Evolutionary conservation across 1,284 basidiomycete genomes (phyloP).

Genomic region (Gymnopus androsaceus): DNA sequence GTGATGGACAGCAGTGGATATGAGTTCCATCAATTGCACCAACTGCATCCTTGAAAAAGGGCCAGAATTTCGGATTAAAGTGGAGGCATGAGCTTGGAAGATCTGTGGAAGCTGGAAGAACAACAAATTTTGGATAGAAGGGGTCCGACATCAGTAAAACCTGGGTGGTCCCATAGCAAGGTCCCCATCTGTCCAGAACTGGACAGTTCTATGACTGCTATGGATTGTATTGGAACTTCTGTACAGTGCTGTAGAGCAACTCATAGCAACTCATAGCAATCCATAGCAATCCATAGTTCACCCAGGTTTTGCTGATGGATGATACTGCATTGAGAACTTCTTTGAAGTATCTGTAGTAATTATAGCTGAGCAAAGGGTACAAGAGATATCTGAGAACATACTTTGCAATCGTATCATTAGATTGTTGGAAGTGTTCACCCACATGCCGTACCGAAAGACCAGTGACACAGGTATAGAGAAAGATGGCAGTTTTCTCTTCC

Average conservation of each 20-base stretch:
- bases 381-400: neutral
- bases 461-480: constrained; percentile 28
- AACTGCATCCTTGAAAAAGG: neutral
- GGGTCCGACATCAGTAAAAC: too few relatives aligned
- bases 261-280: too few relatives aligned
- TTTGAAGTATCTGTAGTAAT: constrained; percentile 5
- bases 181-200: too few relatives aligned
- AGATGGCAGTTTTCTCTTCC: constrained; percentile 22
- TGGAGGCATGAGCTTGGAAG: neutral
- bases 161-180: too few relatives aligned
- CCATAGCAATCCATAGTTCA: too few relatives aligned
- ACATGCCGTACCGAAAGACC: too few relatives aligned
- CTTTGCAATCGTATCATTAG: constrained; percentile 21
- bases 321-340: neutral
- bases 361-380: neutral
- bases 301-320: too few relatives aligned
- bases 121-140: constrained; percentile 9
- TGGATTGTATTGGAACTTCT: too few relatives aligned
- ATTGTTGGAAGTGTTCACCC: constrained; percentile 33
- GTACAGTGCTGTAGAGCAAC: too few relatives aligned
- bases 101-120: neutral
- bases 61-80: neutral
- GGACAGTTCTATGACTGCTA: too few relatives aligned
- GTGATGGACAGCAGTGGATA: too few relatives aligned
- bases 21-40: constrained; percentile 10